Evolutionary conservation across 2,329 filamentous ascomycete species (phyloP), one percentile per base, ranked within the genome.

Genomic region (Penicillium sp.): DNA sequence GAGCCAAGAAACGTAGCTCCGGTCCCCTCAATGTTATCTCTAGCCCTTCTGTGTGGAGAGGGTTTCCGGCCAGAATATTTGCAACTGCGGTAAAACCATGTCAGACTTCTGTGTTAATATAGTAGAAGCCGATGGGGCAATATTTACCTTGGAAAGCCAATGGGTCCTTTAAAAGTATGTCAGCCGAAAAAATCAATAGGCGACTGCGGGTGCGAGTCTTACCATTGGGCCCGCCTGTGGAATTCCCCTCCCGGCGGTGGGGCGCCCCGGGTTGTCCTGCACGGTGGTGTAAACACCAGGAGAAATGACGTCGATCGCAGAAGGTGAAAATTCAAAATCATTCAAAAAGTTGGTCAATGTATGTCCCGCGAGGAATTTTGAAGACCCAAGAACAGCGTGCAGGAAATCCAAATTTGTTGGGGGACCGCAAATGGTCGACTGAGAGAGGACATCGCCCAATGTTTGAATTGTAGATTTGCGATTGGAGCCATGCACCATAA

Each of bases 11-110:
- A 0, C 73, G 72, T 18, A 88, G 66, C 31, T 85, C 83, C 0
- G 85, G 85, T 0, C 85, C 85, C 13, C 76, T 80, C 14, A 86
- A 61, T 0, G 85, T 87, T 24, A 86, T 83, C 60, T 88, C 85
- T 0, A 88, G 68, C 0, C 76, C 78, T 65, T 86, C 85, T 3
- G 70, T 77, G 0, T 75, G 77, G 0, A 74, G 64, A 0, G 75
- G 60, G 49, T 88, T 87, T 0, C 83, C 84, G 0, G 83, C 84
- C 1, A 88, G 74, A 18, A 81, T 71, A 58, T 88, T 88, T 2
- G 82, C 84, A 27, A 86, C 36, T 40, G 16, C n/a, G 29, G 31
- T 7, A 4, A 42, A 24, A 18, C n/a, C 10, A 24, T 16, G 32
- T 47, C 45, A 47, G 45, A 38, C 16, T 21, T 21, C 2, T 47